Evolutionary conservation across 345 rosid genomes (phyloP), one percentile per base, ranked within the genome.

Genomic region (Cochlearia excelsa): DNA sequence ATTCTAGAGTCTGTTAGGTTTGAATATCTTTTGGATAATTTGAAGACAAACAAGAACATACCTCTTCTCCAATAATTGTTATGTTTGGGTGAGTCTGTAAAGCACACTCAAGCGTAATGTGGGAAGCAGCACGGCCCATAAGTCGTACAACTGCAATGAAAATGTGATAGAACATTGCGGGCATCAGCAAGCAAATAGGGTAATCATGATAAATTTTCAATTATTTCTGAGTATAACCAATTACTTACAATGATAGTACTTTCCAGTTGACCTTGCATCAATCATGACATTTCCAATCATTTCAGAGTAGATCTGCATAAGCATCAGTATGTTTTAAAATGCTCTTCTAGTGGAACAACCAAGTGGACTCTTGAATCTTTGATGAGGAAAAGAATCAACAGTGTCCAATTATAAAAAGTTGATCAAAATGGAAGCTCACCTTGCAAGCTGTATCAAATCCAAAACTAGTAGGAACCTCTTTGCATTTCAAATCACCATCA

Each of bases 61-160:
- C 99, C 99, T 93, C 99, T 82, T 93, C 99, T 61, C 99, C 99
- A 16, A 93, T 85, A 61, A 93, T 61, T 34, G 99, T 87, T 45
- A 93, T 80, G 77, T 93, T 93, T 0, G 97, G 97, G 78, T 89
- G 99, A 72, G 99, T 90, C 77, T 94, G 97, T 77, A 94, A 69
- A 68, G 99, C 99, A 77, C 99, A 90, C 80, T 94, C 97, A 58
- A 94, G 80, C 11, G 99, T 94, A 66, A 94, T 90, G 72, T 94
- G 99, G 52, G 99, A 94, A 67, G 99, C 99, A 26, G 99, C 96
- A 71, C 99, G 99, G 39, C 99, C 99, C 99, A 94, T 94, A 54
- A 94, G 95, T 63, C 99, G 70, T 46, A 94, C 99, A 82, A 94
- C 99, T 93, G 82, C 10, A 57, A 72, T 69, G 59, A 35, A 63